A percentile compares a stretch with the other conserved stretches of the same genome.
Conservation (phyloP, 108 stramenopile genomes). For the Nitzschia putrida region DNA sequence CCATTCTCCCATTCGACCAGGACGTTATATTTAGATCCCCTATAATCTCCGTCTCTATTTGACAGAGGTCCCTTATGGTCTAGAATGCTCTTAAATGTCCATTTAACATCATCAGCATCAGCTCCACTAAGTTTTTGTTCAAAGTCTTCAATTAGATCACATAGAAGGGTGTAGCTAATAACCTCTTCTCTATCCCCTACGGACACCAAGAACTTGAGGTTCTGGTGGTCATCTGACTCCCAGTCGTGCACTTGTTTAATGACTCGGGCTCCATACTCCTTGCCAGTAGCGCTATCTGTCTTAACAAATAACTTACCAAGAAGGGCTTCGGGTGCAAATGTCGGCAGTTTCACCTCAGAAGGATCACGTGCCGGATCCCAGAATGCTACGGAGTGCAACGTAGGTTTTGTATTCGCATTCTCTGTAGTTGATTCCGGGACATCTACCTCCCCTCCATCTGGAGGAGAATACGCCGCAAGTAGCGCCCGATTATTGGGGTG, state of each 20-base stretch:
- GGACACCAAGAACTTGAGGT: background rate
- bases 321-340: too few species aligned
- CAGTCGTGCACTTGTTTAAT: background rate
- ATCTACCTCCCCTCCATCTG: background rate
- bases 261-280: background rate
- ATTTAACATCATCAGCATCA: background rate
- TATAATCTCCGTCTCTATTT: background rate
- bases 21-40: slow-evolving; percentile 7
- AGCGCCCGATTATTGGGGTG: too few species aligned
- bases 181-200: slow-evolving; percentile 7
- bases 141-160: background rate
- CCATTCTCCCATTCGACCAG: slow-evolving; percentile 16
- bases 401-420: background rate
- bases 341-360: too few species aligned
- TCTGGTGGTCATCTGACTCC: too few species aligned
- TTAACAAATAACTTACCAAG: background rate
- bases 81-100: slow-evolving; percentile 13
- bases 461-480: too few species aligned
- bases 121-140: background rate
- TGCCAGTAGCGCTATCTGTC: background rate
- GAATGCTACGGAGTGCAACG: background rate
- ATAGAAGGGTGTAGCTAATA: background rate
- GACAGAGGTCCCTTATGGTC: slow-evolving; percentile 21
- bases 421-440: background rate
- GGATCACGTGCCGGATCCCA: background rate